phyloP scores from a whole-genome alignment of 257 asterid species.

The Solanum sejunctum region DNA sequence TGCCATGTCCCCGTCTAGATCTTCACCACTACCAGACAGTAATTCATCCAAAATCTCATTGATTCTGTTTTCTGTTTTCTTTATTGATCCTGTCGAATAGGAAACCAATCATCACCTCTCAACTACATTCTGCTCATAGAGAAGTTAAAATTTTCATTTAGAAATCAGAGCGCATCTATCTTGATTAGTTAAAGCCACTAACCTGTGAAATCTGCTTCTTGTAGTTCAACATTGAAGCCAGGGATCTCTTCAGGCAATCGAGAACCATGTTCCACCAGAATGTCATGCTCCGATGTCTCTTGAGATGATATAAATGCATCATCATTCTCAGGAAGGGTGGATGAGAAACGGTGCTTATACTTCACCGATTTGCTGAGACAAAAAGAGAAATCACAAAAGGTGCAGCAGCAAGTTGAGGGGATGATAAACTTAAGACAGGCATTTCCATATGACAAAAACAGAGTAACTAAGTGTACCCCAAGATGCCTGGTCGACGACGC shows the following conservation, averaged over 20 bases:
- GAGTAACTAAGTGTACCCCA: conserved; percentile 36
- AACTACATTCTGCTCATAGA: background rate
- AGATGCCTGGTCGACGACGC: conserved; percentile 54
- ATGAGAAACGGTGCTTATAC: conserved; percentile 43
- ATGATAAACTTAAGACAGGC: background rate
- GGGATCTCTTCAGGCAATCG: conserved; percentile 15
- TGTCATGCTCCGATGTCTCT: conserved; percentile 24
- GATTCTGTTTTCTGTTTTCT: conserved; percentile 18
- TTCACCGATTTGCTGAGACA: conserved; percentile 39
- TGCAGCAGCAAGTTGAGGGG: background rate
- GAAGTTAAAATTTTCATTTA: background rate
- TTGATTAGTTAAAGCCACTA: conserved; percentile 14
- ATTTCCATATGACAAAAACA: background rate
- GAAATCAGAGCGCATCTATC: background rate
- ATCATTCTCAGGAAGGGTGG: conserved; percentile 24
- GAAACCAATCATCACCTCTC: background rate
- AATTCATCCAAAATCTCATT: conserved; percentile 37
- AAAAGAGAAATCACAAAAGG: background rate
- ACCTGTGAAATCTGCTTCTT: conserved; percentile 47
- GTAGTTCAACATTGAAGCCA: conserved; percentile 18
- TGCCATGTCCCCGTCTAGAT: conserved; percentile 52
- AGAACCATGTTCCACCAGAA: conserved; percentile 16
- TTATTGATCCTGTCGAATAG: conserved; percentile 26
- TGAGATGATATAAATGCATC: conserved; percentile 28
- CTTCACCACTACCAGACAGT: conserved; percentile 35